Base-by-base conservation (phyloP, 305 asterid genomes). In the Euphrasia arctica region DNA sequence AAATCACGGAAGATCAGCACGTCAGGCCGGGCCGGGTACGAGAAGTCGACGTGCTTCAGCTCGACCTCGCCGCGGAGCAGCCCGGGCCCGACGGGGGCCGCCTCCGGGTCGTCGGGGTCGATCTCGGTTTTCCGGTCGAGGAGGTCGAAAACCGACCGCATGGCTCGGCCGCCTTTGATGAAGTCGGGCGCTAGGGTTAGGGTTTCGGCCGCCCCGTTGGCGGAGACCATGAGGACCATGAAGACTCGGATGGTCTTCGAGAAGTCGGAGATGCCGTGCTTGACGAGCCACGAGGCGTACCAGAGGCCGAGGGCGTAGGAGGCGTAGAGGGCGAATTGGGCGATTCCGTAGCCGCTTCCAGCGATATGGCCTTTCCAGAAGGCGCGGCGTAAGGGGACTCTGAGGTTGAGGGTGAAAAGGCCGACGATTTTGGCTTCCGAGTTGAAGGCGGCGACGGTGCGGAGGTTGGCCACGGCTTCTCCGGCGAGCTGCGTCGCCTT, bases 331-430 rank as follows among this genome's bases (percentile, higher is more conserved):
- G 82, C 71, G 58, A 94, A 94, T 58, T 94, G 99, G 0, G 98
- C 98, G 18, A 91, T 80, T 0, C 99, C 99, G 14, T 83, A 94
- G 10, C 96, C 98, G 57, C 90, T 87, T 58, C 99, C 99, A 0
- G 97, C 98, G 14, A 94, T 89, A 73, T 94, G 99, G 29, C 98
- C 99, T 67, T 91, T 94, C 99, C 99, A 94, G 76, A 94, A 94
- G 82, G 97, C 89, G 3, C 95, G 93, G 9, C 83, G 81, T 15
- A 94, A 75, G 0, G 99, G 96, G 27, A 67, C 51, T 9, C 74
- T 73, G 29, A 94, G 96, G 73, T 86, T 86, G 28, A 82, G 47
- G 9, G 82, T 75, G 72, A 88, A 94, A 27, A 94, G 93, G 48
- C 82, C 78, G 4, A 87, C 93, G 3, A 94, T 88, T 71, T 82